Evolutionary conservation across 129 eudicot genomes (phyloP).

Genomic region (Sambucus nigra): DNA sequence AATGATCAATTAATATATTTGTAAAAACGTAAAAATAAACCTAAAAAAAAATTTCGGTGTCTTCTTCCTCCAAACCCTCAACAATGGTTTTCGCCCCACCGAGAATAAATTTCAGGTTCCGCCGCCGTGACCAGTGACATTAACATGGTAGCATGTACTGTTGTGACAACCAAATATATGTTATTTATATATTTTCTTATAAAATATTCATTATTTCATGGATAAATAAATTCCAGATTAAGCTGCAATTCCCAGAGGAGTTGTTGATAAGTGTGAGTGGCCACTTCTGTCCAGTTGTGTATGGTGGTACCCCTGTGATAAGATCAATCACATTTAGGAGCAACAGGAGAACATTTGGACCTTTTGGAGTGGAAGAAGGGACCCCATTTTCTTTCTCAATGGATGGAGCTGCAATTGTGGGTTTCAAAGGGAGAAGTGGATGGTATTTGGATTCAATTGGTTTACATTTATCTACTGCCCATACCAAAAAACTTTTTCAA

Average conservation of each 20-base stretch:
- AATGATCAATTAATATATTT: too few species aligned
- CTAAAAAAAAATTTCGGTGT: too few species aligned
- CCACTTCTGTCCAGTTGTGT: conserved; percentile 46
- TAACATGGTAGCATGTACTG: too few species aligned
- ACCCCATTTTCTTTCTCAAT: conserved; percentile 44
- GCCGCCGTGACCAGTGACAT: too few species aligned
- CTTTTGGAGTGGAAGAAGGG: conserved; percentile 69
- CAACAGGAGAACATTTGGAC: conserved; percentile 54
- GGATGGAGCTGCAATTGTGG: conserved; percentile 48
- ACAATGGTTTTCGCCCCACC: too few species aligned
- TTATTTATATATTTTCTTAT: not conserved
- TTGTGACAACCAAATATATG: too few species aligned
- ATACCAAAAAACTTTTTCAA: conserved; percentile 19
- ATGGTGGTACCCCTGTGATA: conserved; percentile 54
- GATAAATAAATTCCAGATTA: conserved; percentile 29
- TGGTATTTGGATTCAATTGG: conserved; percentile 74
- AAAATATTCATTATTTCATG: not conserved
- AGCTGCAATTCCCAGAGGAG: conserved; percentile 68
- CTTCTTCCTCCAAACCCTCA: too few species aligned
- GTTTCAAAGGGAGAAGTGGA: conserved; percentile 66
- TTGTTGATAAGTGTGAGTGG: conserved; percentile 42
- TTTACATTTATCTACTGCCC: conserved; percentile 23
- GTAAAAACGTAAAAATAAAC: too few species aligned
- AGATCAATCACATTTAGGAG: conserved; percentile 51
- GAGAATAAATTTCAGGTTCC: too few species aligned